Base-by-base conservation (phyloP, 208 protist species). In the Crithidia sp. region DNA sequence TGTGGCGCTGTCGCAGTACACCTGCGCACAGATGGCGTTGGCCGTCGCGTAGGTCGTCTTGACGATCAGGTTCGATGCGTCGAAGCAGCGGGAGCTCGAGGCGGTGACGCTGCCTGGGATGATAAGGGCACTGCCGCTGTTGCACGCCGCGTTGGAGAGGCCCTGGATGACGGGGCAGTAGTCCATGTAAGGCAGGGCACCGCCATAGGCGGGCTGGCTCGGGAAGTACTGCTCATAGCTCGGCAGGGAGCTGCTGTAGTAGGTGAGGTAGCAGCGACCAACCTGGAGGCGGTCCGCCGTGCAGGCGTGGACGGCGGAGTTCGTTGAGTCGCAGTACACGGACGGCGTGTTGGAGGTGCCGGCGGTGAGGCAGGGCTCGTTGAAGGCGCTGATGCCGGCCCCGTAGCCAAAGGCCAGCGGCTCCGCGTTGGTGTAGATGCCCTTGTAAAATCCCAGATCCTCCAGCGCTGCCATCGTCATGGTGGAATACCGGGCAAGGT, bases 381-480 rank as follows among this genome's bases (percentile, higher is more conserved):
- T 72, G 37, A 87, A 54, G 6, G 95, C 75, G 16, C 37, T 55
- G 55, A 87, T 93, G 4, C 94, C 94, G 0, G 62, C 40, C 10
- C 80, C 72, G 44, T 74, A 57, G 45, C 95, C 93, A 83, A 84
- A 97, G 14, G 45, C 44, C 72, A 97, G 84, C 12, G 62, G 61
- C 47, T 96, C 85, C 4, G 82, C 88, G 53, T 83, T 81, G 36
- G 7, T 62, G 72, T 85, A 94, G 67, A 83, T 81, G 19, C 66
- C 90, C 7, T 67, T 65, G 80, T 97, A 98, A 60, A 81, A 95
- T 16, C 87, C 87, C 16, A 90, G 67, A 63, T 96, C 91, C 45
- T 96, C 79, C 63, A 97, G 86, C 4, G 84, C 62, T 0, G 93
- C 83, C 52, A 97, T 69, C 16, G 92, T 97, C 6, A 98, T 52